Base-by-base conservation (phyloP, 805 yeast species). In the Candida maesae region DNA sequence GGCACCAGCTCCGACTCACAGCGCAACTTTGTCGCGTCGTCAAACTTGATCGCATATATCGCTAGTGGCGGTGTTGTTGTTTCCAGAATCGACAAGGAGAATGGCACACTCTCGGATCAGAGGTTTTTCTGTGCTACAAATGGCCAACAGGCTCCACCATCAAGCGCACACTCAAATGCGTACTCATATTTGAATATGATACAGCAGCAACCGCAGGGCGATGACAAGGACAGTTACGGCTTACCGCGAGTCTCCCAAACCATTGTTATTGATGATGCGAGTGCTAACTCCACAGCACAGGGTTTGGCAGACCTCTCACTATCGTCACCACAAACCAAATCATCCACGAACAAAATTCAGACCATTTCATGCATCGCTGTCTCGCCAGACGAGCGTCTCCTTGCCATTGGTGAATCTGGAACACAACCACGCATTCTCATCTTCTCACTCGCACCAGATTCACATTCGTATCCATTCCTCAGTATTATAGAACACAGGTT, bases 381-480 rank as follows among this genome's bases (percentile, higher is more conserved):
- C 5, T 72, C 86, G 0, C 77, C 83, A 0, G 74, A 76, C 53
- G 68, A 65, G 28, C 66, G 60, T 33, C 49, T 76, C 5, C 56
- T 84, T 19, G 88, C 88, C 0, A 76, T 81, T 13, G 91, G 91
- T 2, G 91, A 84, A 53, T 58, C 71, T 0, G 90, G 90, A 0
- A 79, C 79, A 46, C 77, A 72, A 47, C 91, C 91, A 1, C 64
- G 89, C 15, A 68, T 84, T 2, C 59, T 81, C 16, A 50, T 82
- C 12, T 82, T 71, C 52, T 78, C 85, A 2, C 59, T 79, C 13
- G 79, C 81, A 0, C 65, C 71, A 13, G 70, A 70, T 45, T 67
- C 77, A 35, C 52, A 65, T 11, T 52, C 61, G 5, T 59, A 54
- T n/a, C 85, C 87, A 1, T 57, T 79, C 6, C 73, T 75, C 8